Percentiles rank a stretch among this genome's conserved stretches.
Evolutionary conservation across 2,329 filamentous ascomycete genomes (phyloP).

Genomic region (Aureobasidium leucospermi): DNA sequence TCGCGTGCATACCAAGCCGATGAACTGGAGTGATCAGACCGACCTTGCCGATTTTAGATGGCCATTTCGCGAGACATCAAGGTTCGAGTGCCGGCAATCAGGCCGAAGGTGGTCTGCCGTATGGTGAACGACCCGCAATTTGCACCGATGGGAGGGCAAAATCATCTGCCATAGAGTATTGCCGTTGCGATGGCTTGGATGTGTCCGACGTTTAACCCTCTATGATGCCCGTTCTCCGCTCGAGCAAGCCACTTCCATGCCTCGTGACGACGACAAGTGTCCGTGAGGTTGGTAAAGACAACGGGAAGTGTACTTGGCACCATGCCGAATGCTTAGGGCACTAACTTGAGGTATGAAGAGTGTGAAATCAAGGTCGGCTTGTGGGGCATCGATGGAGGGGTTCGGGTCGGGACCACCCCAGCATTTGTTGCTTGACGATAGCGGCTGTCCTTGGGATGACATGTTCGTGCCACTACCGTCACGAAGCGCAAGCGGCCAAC

Average conservation of each 20-base stretch:
- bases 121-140: neutral
- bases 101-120: neutral
- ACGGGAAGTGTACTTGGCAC: constrained; percentile 1
- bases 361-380: neutral
- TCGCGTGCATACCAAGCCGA: neutral
- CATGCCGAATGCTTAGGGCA: neutral
- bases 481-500: neutral
- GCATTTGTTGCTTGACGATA: neutral
- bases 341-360: neutral
- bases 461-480: neutral
- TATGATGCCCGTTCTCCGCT: neutral
- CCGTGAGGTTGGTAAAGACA: constrained; percentile 6
- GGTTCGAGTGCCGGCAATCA: neutral
- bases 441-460: neutral
- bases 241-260: neutral
- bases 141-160: neutral
- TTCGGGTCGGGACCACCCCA: neutral
- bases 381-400: neutral
- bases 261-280: neutral
- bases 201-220: neutral
- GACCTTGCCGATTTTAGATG: neutral
- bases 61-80: neutral
- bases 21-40: neutral
- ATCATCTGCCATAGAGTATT: neutral
- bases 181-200: neutral